Conservation (phyloP, 495 filamentous ascomycete species). For the Lineolata rhizophorae region DNA sequence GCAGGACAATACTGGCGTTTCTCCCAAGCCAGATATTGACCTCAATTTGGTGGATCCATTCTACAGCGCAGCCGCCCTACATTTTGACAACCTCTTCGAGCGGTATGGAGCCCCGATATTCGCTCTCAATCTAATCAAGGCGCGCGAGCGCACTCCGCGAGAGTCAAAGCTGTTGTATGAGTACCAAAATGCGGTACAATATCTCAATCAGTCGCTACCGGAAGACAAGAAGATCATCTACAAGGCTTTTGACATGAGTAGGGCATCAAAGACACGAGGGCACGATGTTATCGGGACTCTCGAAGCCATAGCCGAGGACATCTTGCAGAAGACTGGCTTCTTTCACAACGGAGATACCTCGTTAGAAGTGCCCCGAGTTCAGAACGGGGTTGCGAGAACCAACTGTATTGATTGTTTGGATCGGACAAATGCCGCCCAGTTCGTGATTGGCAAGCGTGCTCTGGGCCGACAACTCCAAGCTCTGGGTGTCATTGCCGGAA, state of each 20-base stretch:
- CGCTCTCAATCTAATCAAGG: conserved; percentile 83
- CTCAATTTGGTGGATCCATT: conserved; percentile 88
- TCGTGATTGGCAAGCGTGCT: conserved; percentile 91
- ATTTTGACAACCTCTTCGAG: conserved; percentile 91
- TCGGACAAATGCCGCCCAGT: conserved; percentile 90
- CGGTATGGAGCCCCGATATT: conserved; percentile 84
- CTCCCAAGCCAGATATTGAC: conserved; percentile 88
- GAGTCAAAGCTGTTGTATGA: conserved; percentile 81
- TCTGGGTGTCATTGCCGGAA: conserved; percentile 62
- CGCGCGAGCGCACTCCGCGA: conserved; percentile 69
- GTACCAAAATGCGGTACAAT: conserved; percentile 70
- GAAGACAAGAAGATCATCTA: conserved; percentile 67
- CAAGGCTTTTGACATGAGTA: conserved; percentile 94
- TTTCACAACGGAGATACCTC: conserved; percentile 72
- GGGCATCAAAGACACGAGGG: conserved; percentile 81
- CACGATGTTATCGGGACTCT: conserved; percentile 88
- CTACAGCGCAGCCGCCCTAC: conserved; percentile 83
- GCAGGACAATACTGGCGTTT: conserved; percentile 87
- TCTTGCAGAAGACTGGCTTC: conserved; percentile 68
- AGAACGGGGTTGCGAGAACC: conserved; percentile 83
- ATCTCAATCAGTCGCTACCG: conserved; percentile 89
- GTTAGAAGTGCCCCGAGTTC: conserved; percentile 40
- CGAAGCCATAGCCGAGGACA: conserved; percentile 69
- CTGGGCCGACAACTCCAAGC: conserved; percentile 85
- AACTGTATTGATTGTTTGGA: conserved; percentile 98